These are phyloP conservation scores for Kwoniella shandongensis DNA, from an alignment of 768 basidiomycete genomes.

Conservation along the genomic window DNA sequence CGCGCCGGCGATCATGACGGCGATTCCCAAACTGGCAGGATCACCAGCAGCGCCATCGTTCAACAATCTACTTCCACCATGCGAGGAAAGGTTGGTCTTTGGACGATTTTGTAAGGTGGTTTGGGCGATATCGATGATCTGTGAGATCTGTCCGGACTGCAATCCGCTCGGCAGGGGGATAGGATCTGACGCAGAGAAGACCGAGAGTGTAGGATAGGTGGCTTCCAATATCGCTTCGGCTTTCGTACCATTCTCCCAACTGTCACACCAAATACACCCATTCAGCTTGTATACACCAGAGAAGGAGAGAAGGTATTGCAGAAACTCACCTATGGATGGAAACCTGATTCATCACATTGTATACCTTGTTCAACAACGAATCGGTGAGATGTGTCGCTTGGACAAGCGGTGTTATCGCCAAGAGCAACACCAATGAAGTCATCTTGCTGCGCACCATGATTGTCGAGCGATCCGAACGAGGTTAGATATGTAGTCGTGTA, in stretches of 20 bases:
- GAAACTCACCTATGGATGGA: slow-evolving; percentile 34
- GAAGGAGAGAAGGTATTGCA: background rate
- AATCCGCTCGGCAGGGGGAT: slow-evolving; percentile 24
- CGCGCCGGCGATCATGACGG: slow-evolving; percentile 42
- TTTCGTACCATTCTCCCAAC: slow-evolving; percentile 51
- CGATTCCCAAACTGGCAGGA: slow-evolving; percentile 49
- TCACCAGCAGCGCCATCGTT: slow-evolving; percentile 49
- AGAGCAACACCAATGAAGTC: slow-evolving; percentile 57
- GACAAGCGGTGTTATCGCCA: slow-evolving; percentile 59
- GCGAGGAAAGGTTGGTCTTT: slow-evolving; percentile 11
- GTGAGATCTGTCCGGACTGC: slow-evolving; percentile 25
- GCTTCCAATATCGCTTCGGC: slow-evolving; percentile 47
- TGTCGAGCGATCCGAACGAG: no score
- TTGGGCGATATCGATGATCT: slow-evolving; percentile 42
- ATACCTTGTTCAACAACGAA: slow-evolving; percentile 32
- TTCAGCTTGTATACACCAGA: background rate
- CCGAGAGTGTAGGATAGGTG: slow-evolving; percentile 42
- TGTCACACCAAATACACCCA: slow-evolving; percentile 2
- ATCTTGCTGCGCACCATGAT: slow-evolving; percentile 17
- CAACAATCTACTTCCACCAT: slow-evolving; percentile 28
- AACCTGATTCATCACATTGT: slow-evolving; percentile 44
- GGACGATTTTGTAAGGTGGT: slow-evolving; percentile 46
- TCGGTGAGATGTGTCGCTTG: slow-evolving; percentile 37
- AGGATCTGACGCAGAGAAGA: slow-evolving; percentile 35
- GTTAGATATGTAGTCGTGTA: no score